Evolutionary conservation across 192 early-diverging fungal genomes (phyloP), one percentile per base, ranked within the genome.

Genomic region (Umbelopsis vinacea): DNA sequence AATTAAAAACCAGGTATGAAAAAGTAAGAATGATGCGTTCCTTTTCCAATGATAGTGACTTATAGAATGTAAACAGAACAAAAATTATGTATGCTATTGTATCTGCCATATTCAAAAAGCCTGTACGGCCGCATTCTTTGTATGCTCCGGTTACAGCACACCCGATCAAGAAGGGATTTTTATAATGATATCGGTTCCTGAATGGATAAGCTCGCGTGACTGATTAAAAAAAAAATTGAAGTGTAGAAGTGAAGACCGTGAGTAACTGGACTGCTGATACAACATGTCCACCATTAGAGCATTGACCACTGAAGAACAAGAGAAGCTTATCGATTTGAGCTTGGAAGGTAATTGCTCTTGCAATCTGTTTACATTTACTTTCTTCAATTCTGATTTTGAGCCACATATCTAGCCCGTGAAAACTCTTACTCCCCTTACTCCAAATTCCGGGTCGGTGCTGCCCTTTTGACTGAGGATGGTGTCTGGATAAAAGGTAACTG

Each of bases 401-500:
- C 11, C 40, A 12, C 40, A 43, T 43, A 11, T 43, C 40, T 12
- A 81, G 94, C 94, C 14, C 92, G 91, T 60, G 79, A 86, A n/a
- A 73, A 78, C 26, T 89, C 95, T 2, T 96, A 98, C 76, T 89
- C 88, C 17, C 96, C 96, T 6, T 98, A 98, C 80, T 94, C 92
- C 24, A 93, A 95, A 76, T 97, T 97, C 78, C 87, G 92, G 22
- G 95, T 98, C 22, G 96, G 96, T 17, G 92, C 93, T 46, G 92
- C 96, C 4, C 70, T 96, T 43, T 79, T 93, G 45, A 83, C 91
- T 11, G 82, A 83, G 50, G 84, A 87, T 26, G 93, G 93, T 29
- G 84, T 83, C 55, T 76, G 84, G 40, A 88, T 83, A 70, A 74
- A 79, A 74, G 96, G 79, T 80, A 76, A 70, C 14, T 53, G 33